phyloP scores from a whole-genome alignment of 345 rosid genomes.

The Anastatica hierochuntica region DNA sequence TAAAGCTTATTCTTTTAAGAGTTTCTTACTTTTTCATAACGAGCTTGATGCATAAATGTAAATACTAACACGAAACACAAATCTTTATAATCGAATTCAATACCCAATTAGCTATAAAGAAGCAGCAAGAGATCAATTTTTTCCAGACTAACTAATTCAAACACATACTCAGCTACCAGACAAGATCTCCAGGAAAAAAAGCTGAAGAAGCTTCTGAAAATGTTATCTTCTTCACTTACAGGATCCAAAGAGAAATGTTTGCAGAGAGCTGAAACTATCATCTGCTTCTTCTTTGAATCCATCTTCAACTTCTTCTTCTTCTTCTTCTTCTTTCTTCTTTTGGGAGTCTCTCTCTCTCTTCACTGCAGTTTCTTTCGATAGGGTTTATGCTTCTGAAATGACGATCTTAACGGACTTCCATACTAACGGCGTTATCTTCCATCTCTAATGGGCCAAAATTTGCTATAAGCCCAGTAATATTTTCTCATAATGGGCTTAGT shows the following conservation, averaged over 20 bases:
- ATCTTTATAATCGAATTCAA: not conserved
- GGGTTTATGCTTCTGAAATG: conserved; percentile 16
- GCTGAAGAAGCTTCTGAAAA: not conserved
- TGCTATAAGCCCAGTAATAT: no score
- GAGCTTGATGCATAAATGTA: no score
- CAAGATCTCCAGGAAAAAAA: not conserved
- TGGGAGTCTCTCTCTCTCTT: not conserved
- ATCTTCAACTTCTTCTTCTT: not conserved
- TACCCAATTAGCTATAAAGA: not conserved
- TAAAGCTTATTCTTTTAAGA: no score
- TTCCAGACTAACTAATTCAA: not conserved
- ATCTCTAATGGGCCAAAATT: no score
- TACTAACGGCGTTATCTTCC: conserved; percentile 16
- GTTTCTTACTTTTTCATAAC: no score
- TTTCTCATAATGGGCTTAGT: no score
- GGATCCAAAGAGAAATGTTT: conserved; percentile 19
- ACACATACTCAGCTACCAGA: conserved; percentile 9
- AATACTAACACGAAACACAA: no score
- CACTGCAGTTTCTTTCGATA: conserved; percentile 10
- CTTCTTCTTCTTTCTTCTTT: not conserved
- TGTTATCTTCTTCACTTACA: conserved; percentile 30
- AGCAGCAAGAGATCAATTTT: not conserved
- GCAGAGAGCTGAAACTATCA: not conserved
- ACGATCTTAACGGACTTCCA: conserved; percentile 15
- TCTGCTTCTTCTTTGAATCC: not conserved